Base-by-base conservation (phyloP, 345 rosid species). In the Acer yangbiense region DNA sequence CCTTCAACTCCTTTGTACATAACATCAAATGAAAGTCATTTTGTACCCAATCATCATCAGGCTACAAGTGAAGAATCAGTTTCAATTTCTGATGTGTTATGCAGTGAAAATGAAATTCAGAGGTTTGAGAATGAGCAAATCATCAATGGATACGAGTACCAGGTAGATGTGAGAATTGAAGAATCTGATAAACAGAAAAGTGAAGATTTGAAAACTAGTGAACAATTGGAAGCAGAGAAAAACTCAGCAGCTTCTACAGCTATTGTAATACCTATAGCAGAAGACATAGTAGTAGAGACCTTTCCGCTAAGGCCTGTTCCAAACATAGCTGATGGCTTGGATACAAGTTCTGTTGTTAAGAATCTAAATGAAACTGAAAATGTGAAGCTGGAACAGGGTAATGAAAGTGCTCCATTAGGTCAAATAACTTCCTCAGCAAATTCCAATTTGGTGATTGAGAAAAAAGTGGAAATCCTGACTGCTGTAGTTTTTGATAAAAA, bases 251-350 rank as follows among this genome's bases (percentile, higher is more conserved):
- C 65, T 63, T 55, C 50, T 52, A 1, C 77, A 57, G 20, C 86
- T 72, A 69, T 62, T 13, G 46, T 52, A 39, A 73, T 72, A 43
- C 61, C 74, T 29, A 74, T 72, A 74, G 72, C 82, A 76, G 72
- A 78, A 55, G 89, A 81, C 77, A 84, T 84, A 17, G 79, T 80
- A 58, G 86, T 83, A 12, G 92, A 89, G 81, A 82, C 90, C 39
- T 89, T 89, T 74, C 97, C 92, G 7, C 7, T 89, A 52, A 80
- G 71, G 65, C 83, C 90, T 71, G 72, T 82, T n/a, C 64, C 79
- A 23, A 52, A n/a, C 58, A 55, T 80, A 65, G 60, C 75, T 80
- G 82, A 71, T 18, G 58, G 66, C 68, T 69, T 69, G 14, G 81
- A 76, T 76, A 82, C 50, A 79, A 84, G 74, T 21, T 77, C 78